phyloP scores from a whole-genome alignment of 495 filamentous ascomycete genomes.

The Hypoxylon intermedium region DNA sequence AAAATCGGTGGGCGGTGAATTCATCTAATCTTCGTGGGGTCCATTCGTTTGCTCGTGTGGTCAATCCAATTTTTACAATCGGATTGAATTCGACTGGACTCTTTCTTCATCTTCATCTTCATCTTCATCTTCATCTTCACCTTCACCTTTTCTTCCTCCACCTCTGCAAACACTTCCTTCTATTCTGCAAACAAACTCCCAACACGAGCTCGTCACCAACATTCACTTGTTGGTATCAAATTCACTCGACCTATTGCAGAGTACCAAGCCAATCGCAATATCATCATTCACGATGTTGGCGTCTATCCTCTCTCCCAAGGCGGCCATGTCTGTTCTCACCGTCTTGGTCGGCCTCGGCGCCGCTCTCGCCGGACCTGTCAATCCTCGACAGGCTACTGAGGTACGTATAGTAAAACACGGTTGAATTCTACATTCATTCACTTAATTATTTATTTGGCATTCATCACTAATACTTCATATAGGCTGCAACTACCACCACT shows the following conservation, averaged over 20 bases:
- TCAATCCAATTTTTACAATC: no score
- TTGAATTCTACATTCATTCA: neutral
- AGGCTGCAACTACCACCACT: conserved; percentile 5
- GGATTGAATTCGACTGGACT: no score
- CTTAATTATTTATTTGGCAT: neutral
- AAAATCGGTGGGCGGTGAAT: no score
- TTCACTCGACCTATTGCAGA: neutral
- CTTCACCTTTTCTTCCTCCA: no score
- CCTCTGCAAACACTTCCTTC: no score
- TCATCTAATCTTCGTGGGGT: no score
- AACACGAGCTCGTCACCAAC: neutral
- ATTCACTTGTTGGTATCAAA: neutral
- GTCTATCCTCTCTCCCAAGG: conserved; percentile 12
- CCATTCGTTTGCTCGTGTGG: no score
- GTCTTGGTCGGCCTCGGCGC: conserved; percentile 5
- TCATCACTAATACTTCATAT: conserved; percentile 9
- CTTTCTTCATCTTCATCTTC: no score
- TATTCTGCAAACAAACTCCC: no score
- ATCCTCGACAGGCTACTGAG: conserved; percentile 16
- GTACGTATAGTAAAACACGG: conserved; percentile 6
- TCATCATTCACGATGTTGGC: conserved; percentile 13
- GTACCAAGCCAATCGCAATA: neutral
- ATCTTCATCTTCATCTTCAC: no score
- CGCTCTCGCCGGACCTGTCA: conserved; percentile 20
- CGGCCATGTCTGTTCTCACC: conserved; percentile 8